Conservation (phyloP, 176 grass and related monocot species). For the Aegilops speltoides region DNA sequence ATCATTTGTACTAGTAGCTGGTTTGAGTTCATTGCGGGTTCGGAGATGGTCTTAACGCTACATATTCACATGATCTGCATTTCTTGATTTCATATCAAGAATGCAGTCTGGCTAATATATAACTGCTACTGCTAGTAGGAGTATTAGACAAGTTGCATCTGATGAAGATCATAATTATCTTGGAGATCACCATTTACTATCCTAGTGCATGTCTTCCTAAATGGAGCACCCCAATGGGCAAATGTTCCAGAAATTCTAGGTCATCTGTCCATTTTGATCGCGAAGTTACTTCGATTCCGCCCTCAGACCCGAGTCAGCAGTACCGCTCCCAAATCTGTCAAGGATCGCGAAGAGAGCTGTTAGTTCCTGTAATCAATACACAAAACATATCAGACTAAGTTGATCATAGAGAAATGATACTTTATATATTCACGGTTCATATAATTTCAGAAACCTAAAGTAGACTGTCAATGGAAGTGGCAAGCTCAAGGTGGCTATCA, state of each 20-base stretch:
- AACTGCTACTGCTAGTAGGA: neutral
- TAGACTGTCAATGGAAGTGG: neutral
- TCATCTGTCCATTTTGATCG: neutral
- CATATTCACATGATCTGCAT: neutral
- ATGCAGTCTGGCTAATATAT: neutral
- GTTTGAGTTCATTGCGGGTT: conserved; percentile 23
- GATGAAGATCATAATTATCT: neutral
- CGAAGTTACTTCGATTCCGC: conserved; percentile 29
- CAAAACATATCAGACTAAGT: neutral
- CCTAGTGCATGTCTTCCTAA: neutral
- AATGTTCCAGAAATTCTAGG: neutral
- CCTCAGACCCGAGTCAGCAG: conserved; percentile 1
- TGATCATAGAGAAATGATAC: neutral
- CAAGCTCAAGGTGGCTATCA: neutral
- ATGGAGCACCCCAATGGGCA: neutral
- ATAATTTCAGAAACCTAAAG: neutral
- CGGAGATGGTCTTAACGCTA: neutral
- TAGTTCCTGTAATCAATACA: neutral
- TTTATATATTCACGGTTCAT: neutral
- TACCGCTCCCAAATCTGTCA: neutral
- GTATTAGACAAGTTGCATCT: neutral
- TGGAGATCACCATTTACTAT: neutral
- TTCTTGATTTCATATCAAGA: neutral
- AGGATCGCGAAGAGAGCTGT: neutral
- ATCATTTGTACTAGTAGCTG: neutral